phyloP scores from a whole-genome alignment of 106 monocot species.

The Acanthochlamys bracteata region DNA sequence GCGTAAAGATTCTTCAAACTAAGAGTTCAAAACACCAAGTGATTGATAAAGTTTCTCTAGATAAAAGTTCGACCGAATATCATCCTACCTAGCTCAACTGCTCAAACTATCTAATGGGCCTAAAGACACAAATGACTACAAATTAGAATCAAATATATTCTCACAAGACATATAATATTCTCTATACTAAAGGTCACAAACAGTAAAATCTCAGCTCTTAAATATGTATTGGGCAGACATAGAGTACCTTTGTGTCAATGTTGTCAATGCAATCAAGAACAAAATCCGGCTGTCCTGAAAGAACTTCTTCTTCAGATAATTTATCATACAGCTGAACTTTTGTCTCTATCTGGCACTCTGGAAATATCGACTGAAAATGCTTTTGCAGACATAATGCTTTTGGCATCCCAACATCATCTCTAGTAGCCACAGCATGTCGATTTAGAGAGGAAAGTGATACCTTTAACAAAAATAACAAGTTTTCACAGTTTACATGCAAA shows the following conservation, averaged over 20 bases:
- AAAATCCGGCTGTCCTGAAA: slow-evolving; percentile 82
- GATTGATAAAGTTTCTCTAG: no score
- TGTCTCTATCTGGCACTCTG: slow-evolving; percentile 82
- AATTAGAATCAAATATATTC: no score
- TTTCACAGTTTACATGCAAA: no score
- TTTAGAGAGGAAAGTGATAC: slow-evolving; percentile 96
- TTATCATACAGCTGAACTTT: slow-evolving; percentile 84
- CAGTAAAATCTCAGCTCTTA: neutral
- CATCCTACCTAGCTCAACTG: no score
- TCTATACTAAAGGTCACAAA: no score
- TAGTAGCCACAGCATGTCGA: slow-evolving; percentile 93
- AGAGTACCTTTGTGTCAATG: slow-evolving; percentile 86
- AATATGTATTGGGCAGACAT: neutral
- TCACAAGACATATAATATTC: no score
- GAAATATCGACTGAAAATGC: slow-evolving; percentile 87
- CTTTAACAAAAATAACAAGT: slow-evolving; percentile 24
- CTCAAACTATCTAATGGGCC: no score
- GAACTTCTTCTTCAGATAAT: slow-evolving; percentile 86
- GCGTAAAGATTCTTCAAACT: no score
- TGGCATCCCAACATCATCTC: slow-evolving; percentile 87
- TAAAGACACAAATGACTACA: no score
- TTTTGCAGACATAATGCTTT: slow-evolving; percentile 89
- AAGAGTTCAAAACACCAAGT: no score
- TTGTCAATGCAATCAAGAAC: slow-evolving; percentile 99
- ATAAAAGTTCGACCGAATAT: no score